A percentile compares a stretch with the other conserved stretches of the same genome.
phyloP scores from a whole-genome alignment of 169 alveolate genomes.

The Eimeria acervulina region DNA sequence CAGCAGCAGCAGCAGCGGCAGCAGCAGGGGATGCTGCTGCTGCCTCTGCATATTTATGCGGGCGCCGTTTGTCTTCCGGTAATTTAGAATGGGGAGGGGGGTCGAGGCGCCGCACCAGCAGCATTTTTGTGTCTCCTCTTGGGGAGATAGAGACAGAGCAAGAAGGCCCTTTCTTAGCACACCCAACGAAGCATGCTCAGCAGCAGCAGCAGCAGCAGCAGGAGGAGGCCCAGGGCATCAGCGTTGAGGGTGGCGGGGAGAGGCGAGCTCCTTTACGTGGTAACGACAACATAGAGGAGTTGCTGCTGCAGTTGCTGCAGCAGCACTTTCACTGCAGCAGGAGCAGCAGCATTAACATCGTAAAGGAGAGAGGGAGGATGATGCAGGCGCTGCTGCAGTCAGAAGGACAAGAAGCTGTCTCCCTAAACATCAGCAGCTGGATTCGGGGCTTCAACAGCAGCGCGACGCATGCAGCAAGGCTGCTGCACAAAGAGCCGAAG shows the following conservation, averaged over 20 bases:
- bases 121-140: conserved; percentile 32
- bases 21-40: neutral
- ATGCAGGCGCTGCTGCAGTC: neutral
- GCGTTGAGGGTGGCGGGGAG: neutral
- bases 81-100: neutral
- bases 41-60: neutral
- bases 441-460: neutral
- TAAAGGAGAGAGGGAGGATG: neutral
- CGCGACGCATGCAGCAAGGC: neutral
- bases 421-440: neutral
- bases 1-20: neutral
- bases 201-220: conserved; percentile 26
- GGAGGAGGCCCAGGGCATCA: neutral
- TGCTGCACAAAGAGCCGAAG: conserved; percentile 1
- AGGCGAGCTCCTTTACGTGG: neutral
- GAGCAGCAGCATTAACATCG: conserved; percentile 47
- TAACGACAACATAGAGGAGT: conserved; percentile 47
- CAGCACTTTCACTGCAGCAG: conserved; percentile 52
- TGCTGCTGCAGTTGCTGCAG: conserved; percentile 57
- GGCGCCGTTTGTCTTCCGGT: neutral
- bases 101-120: conserved; percentile 54
- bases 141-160: neutral
- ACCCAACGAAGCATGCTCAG: neutral
- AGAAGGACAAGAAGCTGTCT: neutral
- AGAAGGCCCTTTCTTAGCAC: neutral